A percentile compares a stretch with the other conserved stretches of the same genome.
Conservation (phyloP, 139 green algal genomes). For the Chlorella vulgaris region DNA sequence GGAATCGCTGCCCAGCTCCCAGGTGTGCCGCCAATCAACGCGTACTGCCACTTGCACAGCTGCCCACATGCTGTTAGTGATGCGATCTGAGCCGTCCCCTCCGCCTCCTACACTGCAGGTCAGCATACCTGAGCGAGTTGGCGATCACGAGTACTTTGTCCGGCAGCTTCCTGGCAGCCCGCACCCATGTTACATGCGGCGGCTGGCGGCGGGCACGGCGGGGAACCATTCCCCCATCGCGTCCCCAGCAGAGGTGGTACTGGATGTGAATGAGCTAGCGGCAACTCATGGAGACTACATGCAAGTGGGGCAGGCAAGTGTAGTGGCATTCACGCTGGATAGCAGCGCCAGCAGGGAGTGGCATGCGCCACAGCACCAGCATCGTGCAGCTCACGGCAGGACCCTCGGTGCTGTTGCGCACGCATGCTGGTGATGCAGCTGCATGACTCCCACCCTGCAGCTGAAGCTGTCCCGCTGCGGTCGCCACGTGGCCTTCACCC, state of each 20-base stretch:
- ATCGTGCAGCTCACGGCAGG: no score
- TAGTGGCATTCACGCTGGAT: not conserved
- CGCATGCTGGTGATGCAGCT: no score
- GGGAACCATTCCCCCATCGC: no score
- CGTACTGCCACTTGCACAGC: no score
- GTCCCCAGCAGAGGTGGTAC: constrained; percentile 41
- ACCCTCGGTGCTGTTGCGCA: no score
- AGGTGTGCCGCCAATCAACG: not conserved
- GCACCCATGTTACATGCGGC: constrained; percentile 27
- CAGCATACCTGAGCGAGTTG: constrained; percentile 11
- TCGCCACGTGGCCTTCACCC: constrained; percentile 29
- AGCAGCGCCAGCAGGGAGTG: no score
- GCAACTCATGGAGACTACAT: constrained; percentile 27
- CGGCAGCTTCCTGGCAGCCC: constrained; percentile 10
- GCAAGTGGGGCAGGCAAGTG: constrained; percentile 22
- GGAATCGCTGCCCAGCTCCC: not conserved
- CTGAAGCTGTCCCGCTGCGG: constrained; percentile 40
- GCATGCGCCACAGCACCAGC: no score
- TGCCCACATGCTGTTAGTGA: no score
- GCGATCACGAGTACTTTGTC: constrained; percentile 10
- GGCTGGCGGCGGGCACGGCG: no score
- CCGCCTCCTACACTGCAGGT: not conserved
- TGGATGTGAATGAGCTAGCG: constrained; percentile 39
- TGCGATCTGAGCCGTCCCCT: no score
- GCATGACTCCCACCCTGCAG: constrained; percentile 2